A percentile compares a stretch with the other conserved stretches of the same genome.
Conservation (phyloP, 345 rosid genomes). For the Reutealis trisperma region DNA sequence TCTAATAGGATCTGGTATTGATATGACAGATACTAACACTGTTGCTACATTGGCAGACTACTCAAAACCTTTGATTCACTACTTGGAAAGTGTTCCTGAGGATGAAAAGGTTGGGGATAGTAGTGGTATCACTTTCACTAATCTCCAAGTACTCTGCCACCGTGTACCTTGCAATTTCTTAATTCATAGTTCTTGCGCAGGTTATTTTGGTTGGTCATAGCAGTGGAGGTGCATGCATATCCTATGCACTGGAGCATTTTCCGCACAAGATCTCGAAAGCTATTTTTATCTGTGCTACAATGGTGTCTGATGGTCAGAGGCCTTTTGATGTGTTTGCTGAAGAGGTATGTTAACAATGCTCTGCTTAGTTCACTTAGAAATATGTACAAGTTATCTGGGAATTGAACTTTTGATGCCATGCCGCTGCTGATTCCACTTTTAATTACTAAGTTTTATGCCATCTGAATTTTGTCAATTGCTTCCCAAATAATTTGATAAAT, state of each 20-base stretch:
- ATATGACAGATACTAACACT: conserved; percentile 62
- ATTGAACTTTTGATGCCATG: background rate
- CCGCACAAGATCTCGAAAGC: conserved; percentile 81
- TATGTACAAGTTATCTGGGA: background rate
- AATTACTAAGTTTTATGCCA: background rate
- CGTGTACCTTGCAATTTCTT: background rate
- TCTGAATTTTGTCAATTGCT: background rate
- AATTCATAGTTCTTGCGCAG: conserved; percentile 37
- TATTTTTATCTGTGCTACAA: conserved; percentile 82
- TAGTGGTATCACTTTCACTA: background rate
- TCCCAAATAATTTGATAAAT: background rate
- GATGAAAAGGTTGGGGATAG: conserved; percentile 73
- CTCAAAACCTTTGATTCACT: conserved; percentile 72
- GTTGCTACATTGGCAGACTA: conserved; percentile 75
- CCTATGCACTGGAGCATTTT: conserved; percentile 77
- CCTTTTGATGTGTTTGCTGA: conserved; percentile 94
- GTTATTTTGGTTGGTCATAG: conserved; percentile 90
- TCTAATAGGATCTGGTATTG: conserved; percentile 86
- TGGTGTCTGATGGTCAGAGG: conserved; percentile 85
- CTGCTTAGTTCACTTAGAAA: background rate
- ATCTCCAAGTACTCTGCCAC: background rate
- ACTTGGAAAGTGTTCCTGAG: conserved; percentile 64
- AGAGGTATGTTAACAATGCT: conserved; percentile 53
- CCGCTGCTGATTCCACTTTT: too few relatives aligned
- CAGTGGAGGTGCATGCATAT: conserved; percentile 85